Percentiles rank a stretch among this genome's conserved stretches.
Evolutionary conservation across 257 asterid species (phyloP).

Genomic region (Eucommia ulmoides): DNA sequence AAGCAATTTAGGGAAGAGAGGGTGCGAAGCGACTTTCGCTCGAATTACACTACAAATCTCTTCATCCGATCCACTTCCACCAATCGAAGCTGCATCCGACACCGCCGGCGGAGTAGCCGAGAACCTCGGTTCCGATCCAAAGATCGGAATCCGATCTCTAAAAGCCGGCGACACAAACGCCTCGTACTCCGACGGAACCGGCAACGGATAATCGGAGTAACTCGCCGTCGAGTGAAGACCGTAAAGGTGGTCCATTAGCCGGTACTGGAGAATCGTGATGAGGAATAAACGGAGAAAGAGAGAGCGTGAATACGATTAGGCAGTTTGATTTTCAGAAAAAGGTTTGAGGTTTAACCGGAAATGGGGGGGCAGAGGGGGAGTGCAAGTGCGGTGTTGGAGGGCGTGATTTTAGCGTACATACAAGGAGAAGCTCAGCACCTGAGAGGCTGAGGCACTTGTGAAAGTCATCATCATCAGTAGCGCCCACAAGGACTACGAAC

Average conservation of each 20-base stretch:
- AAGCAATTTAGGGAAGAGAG: conserved; percentile 37
- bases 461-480: too few relatives aligned
- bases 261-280: background rate
- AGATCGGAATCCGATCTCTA: background rate
- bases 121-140: background rate
- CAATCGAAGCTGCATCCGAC: background rate
- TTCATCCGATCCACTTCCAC: background rate
- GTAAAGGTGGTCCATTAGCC: conserved; percentile 8
- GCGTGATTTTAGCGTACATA: conserved; percentile 6
- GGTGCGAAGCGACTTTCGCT: conserved; percentile 54
- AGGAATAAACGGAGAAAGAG: background rate
- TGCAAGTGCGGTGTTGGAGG: background rate
- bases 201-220: background rate
- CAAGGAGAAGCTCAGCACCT: conserved; percentile 5
- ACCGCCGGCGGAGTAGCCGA: background rate
- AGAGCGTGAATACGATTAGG: background rate
- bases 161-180: conserved; percentile 2
- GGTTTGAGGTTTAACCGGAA: background rate
- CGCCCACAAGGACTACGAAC: too few relatives aligned
- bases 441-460: too few relatives aligned
- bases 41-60: conserved; percentile 6
- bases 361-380: background rate
- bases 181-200: background rate
- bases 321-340: background rate
- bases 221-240: background rate